These are phyloP conservation scores for Tricholoma saponaceum DNA, from an alignment of 768 basidiomycete genomes.

Conservation along the genomic window DNA sequence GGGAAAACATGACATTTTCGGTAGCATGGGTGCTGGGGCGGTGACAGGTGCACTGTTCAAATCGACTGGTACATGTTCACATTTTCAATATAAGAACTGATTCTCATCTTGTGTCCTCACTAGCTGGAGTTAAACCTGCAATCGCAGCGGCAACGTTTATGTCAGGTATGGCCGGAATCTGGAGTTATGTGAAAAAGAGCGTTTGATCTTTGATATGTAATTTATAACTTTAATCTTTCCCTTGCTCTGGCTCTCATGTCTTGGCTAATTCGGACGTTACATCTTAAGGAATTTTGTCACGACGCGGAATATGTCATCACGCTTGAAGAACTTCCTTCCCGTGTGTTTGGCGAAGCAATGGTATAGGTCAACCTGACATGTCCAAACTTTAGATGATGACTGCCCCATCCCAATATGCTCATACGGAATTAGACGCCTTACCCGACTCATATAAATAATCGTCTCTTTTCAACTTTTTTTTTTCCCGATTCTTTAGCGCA, in stretches of 20 bases:
- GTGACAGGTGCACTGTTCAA: conserved; percentile 90
- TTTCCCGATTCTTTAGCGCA: conserved; percentile 7
- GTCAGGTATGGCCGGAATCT: conserved; percentile 85
- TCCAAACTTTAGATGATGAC: conserved; percentile 41
- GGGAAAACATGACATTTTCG: conserved; percentile 87
- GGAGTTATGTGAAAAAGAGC: conserved; percentile 92
- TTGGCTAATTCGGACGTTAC: conserved; percentile 38
- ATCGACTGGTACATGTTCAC: conserved; percentile 72
- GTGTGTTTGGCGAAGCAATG: conserved; percentile 38
- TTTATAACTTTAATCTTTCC: conserved; percentile 49
- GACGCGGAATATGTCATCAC: conserved; percentile 23
- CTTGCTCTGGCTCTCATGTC: conserved; percentile 39
- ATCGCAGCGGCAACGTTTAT: conserved; percentile 85
- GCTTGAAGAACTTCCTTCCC: conserved; percentile 33
- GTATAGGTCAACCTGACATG: conserved; percentile 42
- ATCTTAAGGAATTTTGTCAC: conserved; percentile 32
- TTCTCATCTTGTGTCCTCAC: conserved; percentile 37
- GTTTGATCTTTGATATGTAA: conserved; percentile 57
- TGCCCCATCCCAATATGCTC: conserved; percentile 28
- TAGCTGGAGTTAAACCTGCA: conserved; percentile 91
- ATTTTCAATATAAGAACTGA: conserved; percentile 25
- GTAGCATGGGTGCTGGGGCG: conserved; percentile 90
- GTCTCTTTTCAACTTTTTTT: conserved; percentile 14
- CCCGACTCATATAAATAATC: conserved; percentile 43
- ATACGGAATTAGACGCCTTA: conserved; percentile 22